Conservation (phyloP, 2,329 filamentous ascomycete species). For the Fusarium longipes region DNA sequence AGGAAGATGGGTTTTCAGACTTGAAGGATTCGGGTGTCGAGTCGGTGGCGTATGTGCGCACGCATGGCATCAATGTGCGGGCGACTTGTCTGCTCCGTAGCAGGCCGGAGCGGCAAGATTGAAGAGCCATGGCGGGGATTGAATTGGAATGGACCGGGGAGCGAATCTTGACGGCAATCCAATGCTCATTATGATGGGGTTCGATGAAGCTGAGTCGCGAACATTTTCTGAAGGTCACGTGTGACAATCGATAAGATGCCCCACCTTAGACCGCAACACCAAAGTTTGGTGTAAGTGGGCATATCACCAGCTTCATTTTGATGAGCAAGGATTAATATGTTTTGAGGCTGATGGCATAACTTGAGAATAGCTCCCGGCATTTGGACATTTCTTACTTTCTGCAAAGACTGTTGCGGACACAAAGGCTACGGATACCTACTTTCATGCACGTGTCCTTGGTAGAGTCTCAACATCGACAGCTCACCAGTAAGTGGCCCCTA, state of each 20-base stretch:
- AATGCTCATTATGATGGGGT: background rate
- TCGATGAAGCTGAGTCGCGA: slow-evolving; percentile 41
- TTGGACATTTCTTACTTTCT: too few species aligned
- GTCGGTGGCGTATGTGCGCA: slow-evolving; percentile 49
- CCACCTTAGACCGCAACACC: slow-evolving; percentile 37
- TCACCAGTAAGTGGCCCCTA: background rate
- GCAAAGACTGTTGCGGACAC: too few species aligned
- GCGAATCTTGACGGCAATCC: slow-evolving; percentile 13
- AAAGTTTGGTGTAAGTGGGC: background rate
- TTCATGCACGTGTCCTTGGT: background rate
- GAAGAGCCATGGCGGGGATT: slow-evolving; percentile 49
- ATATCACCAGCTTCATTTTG: slow-evolving; percentile 22
- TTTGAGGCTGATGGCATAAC: background rate
- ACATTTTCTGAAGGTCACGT: slow-evolving; percentile 52
- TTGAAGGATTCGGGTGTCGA: slow-evolving; percentile 47
- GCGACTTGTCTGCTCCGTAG: slow-evolving; percentile 41
- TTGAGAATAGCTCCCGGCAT: too few species aligned
- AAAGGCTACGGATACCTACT: too few species aligned
- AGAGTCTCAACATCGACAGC: background rate
- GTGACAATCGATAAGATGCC: slow-evolving; percentile 27
- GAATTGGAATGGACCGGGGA: slow-evolving; percentile 15
- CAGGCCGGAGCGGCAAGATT: slow-evolving; percentile 49
- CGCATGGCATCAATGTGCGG: slow-evolving; percentile 39
- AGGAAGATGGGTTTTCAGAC: slow-evolving; percentile 18
- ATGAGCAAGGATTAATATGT: background rate